Base-by-base conservation (phyloP, 306 rosid genomes). In the Begonia fuchsioides region DNA sequence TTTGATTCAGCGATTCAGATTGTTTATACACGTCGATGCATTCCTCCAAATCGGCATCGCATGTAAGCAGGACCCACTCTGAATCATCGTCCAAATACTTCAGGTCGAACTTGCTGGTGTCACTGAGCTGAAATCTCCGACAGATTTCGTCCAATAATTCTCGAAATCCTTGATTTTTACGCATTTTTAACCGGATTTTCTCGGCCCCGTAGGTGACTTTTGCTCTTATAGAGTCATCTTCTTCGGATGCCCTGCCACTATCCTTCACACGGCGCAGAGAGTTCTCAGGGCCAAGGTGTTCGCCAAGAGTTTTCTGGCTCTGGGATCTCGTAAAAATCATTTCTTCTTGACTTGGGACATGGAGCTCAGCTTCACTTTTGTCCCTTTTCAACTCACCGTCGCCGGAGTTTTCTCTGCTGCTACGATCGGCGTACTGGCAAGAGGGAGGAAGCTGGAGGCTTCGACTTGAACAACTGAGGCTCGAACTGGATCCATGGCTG, bases 51-150 rank as follows among this genome's bases (percentile, higher is more conserved):
- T 47, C 50, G 5, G 50, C 50, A 47, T 47, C 50, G 11, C 50
- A 47, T 15, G 50, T 47, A 10, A 47, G 10, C 6, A 47, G 50
- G 18, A 47, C 50, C 50, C 15, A 47, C 18, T 47, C 50, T 15
- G 7, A 17, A 47, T 47, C 50, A 47, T 47, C 50, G 9, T 47
- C 50, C 16, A 47, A 14, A 47, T 47, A 47, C 50, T 47, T 47
- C 17, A 47, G 14, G 17, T 47, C 50, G 16, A 47, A 5, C 17
- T 3, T 17, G 5, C 18, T 47, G 17, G 11, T 10, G 5, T 47
- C 50, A 2, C 17, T 17, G 9, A 47, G 0, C 14, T 47, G 14
- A 17, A 47, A 47, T 17, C 17, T 1, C 18, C 18, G 14, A 9
- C 18, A 6, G 10, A 47, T 16, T 10, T 47, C 26, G 17, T n/a